These are phyloP conservation scores for Liquidambar formosana DNA, from an alignment of 164 flowering plant genomes.

Conservation along the genomic window DNA sequence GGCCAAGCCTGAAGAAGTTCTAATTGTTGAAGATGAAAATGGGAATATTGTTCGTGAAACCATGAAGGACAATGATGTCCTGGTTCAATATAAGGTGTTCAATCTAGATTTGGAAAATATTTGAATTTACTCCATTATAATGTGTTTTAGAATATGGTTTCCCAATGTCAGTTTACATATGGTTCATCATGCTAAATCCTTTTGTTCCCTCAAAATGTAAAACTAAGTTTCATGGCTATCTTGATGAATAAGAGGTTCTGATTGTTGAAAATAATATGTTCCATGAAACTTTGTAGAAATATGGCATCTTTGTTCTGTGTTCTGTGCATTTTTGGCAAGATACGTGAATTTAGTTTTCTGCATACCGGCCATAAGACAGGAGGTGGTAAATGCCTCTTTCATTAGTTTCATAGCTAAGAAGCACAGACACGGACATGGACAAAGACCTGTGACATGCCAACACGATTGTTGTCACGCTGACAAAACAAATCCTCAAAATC, in stretches of 20 bases:
- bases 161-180: too few species aligned
- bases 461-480: too few species aligned
- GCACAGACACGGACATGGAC: too few species aligned
- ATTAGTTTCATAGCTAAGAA: too few species aligned
- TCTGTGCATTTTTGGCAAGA: neutral
- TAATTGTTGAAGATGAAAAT: slow-evolving; percentile 99
- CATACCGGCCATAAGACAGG: too few species aligned
- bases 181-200: neutral
- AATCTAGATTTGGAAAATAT: neutral
- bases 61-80: slow-evolving; percentile 99
- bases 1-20: slow-evolving; percentile 99
- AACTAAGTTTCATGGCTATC: neutral
- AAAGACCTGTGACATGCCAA: too few species aligned
- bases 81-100: slow-evolving; percentile 92
- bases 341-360: neutral
- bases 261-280: neutral
- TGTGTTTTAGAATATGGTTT: neutral
- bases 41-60: slow-evolving; percentile 99
- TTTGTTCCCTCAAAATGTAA: neutral
- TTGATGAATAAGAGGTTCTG: neutral
- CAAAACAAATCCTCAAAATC: too few species aligned
- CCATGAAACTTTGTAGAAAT: neutral
- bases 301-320: neutral
- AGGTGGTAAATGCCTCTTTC: too few species aligned
- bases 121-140: neutral